phyloP scores from a whole-genome alignment of 2,329 filamentous ascomycete species.

The Trichoderma sp. region DNA sequence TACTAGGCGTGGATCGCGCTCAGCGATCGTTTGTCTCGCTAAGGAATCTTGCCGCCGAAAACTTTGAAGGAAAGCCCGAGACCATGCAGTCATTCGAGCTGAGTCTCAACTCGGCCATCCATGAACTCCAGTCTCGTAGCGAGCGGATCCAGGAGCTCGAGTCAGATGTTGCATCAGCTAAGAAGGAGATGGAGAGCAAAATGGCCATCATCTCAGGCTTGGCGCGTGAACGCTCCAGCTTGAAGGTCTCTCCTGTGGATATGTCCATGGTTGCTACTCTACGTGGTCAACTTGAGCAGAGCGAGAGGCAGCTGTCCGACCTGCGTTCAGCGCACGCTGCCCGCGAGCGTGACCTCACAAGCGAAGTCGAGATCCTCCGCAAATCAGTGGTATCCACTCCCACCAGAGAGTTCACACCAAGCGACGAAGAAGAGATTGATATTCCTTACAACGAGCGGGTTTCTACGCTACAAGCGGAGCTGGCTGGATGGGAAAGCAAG shows the following conservation, averaged over 20 bases:
- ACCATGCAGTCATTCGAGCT: slow-evolving; percentile 90
- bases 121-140: slow-evolving; percentile 82
- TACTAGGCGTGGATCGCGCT: slow-evolving; percentile 84
- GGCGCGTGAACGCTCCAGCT: slow-evolving; percentile 87
- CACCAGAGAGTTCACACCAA: slow-evolving; percentile 32
- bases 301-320: slow-evolving; percentile 74
- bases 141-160: slow-evolving; percentile 91
- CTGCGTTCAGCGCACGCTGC: slow-evolving; percentile 72
- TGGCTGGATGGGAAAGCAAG: slow-evolving; percentile 73
- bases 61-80: slow-evolving; percentile 80
- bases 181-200: slow-evolving; percentile 97
- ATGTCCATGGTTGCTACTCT: slow-evolving; percentile 87
- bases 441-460: slow-evolving; percentile 59
- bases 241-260: slow-evolving; percentile 82
- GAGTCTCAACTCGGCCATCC: slow-evolving; percentile 88
- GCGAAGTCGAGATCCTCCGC: slow-evolving; percentile 70
- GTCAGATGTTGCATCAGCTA: slow-evolving; percentile 75
- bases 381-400: slow-evolving; percentile 46
- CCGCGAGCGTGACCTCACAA: slow-evolving; percentile 73
- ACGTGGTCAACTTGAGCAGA: slow-evolving; percentile 84
- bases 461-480: slow-evolving; percentile 67
- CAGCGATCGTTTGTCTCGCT: slow-evolving; percentile 89
- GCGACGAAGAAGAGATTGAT: slow-evolving; percentile 37
- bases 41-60: slow-evolving; percentile 82
- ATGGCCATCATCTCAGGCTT: slow-evolving; percentile 93